Evolutionary conservation across 768 basidiomycete species (phyloP).

Genomic region (Pulveroboletus sp.): DNA sequence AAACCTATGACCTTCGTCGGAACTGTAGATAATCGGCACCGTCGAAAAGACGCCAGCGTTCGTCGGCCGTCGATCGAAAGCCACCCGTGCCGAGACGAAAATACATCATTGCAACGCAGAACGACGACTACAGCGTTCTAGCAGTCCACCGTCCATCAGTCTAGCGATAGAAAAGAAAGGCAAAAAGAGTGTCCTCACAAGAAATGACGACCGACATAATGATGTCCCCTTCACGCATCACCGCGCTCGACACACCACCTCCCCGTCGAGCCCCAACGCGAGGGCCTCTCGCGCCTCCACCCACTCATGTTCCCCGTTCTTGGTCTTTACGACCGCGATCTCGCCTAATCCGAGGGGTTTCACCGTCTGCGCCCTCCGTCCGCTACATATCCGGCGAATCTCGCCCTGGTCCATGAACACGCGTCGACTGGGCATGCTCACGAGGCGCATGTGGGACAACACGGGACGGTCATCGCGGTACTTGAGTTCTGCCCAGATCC

Average conservation of each 20-base stretch:
- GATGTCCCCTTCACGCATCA: conserved; percentile 20
- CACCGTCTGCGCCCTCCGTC: conserved; percentile 74
- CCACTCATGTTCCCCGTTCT: conserved; percentile 72
- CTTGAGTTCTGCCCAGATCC: conserved; percentile 94
- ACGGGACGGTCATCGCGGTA: conserved; percentile 89
- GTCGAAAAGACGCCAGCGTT: too few relatives aligned
- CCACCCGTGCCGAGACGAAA: neutral
- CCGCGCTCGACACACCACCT: conserved; percentile 80
- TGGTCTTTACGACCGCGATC: conserved; percentile 79
- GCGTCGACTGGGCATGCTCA: conserved; percentile 80
- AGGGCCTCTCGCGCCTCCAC: conserved; percentile 92
- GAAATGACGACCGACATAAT: too few relatives aligned
- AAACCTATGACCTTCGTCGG: too few relatives aligned
- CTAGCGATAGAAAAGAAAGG: too few relatives aligned
- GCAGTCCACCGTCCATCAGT: conserved; percentile 1
- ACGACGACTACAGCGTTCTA: neutral
- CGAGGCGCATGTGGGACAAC: conserved; percentile 69
- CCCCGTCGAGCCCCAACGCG: conserved; percentile 70
- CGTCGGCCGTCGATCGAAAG: neutral
- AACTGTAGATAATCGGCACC: too few relatives aligned
- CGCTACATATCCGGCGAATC: conserved; percentile 74
- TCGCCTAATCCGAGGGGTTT: conserved; percentile 90
- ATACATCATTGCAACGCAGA: neutral
- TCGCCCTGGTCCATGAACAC: conserved; percentile 73
- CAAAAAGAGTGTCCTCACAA: neutral